Percentiles rank a stretch among this genome's conserved stretches.
phyloP scores from a whole-genome alignment of 371 early-diverging fungal genomes.

The Parasitella parasitica region DNA sequence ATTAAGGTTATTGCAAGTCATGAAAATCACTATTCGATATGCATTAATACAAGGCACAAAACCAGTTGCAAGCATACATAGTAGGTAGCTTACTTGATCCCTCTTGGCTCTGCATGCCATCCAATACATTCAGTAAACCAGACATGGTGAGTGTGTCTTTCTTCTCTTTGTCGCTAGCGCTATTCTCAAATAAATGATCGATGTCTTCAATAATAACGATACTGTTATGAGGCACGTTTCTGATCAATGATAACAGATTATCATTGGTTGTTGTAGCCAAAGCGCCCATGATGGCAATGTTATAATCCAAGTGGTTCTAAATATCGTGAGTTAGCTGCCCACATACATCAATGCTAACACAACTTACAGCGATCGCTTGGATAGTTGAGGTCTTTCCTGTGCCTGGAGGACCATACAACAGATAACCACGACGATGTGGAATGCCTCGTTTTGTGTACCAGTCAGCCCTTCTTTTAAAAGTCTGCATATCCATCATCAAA shows the following conservation, averaged over 20 bases:
- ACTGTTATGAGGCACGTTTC: conserved; percentile 83
- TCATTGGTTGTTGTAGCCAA: conserved; percentile 80
- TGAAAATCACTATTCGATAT: conserved; percentile 67
- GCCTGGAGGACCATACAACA: conserved; percentile 99
- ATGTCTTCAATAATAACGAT: conserved; percentile 96
- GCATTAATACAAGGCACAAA: too few species aligned
- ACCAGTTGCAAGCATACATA: too few species aligned
- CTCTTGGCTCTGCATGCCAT: conserved; percentile 73
- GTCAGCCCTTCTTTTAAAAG: conserved; percentile 24
- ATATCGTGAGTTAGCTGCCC: conserved; percentile 13
- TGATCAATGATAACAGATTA: conserved; percentile 78
- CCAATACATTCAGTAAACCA: conserved; percentile 75
- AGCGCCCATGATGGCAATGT: conserved; percentile 60
- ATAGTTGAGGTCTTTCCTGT: conserved; percentile 98
- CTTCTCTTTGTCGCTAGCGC: conserved; percentile 41
- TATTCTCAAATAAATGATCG: conserved; percentile 58
- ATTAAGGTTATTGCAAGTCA: conserved; percentile 95
- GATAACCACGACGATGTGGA: conserved; percentile 88
- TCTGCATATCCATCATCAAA: conserved; percentile 34
- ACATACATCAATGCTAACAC: conserved; percentile 41
- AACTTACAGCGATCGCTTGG: conserved; percentile 80
- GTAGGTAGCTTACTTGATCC: conserved; percentile 47
- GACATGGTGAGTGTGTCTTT: conserved; percentile 13
- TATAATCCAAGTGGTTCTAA: background rate
- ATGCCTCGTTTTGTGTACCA: conserved; percentile 92